phyloP scores from a whole-genome alignment of 2,329 filamentous ascomycete species.

The Fonsecaea multimorphosa region DNA sequence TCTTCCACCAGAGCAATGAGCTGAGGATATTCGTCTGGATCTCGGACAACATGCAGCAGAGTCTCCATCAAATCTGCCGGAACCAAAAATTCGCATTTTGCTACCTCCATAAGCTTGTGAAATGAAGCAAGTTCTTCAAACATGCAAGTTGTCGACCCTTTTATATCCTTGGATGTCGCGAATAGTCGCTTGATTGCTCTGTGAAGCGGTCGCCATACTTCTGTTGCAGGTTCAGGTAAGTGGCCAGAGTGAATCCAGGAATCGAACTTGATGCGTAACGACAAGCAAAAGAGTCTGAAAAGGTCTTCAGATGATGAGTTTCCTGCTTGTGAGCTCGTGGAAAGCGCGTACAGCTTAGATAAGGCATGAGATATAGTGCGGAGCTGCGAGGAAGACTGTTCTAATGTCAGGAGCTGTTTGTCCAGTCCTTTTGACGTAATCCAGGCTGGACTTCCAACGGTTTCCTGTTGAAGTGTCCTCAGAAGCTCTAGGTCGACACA shows the following conservation, averaged over 20 bases:
- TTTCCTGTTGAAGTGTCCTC: conserved; percentile 26
- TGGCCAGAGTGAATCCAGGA: conserved; percentile 53
- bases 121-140: conserved; percentile 4
- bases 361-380: conserved; percentile 52
- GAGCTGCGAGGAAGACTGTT: conserved; percentile 53
- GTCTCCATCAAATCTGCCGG: conserved; percentile 23
- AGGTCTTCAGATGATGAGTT: not conserved
- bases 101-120: conserved; percentile 10
- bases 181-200: conserved; percentile 44
- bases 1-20: conserved; percentile 24
- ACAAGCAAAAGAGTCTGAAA: conserved; percentile 45
- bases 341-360: conserved; percentile 31
- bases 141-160: not conserved
- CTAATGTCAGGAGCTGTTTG: conserved; percentile 44
- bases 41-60: conserved; percentile 9
- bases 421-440: conserved; percentile 49
- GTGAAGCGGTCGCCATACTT: conserved; percentile 52
- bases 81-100: conserved; percentile 3
- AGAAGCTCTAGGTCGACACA: conserved; percentile 28
- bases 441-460: conserved; percentile 42
- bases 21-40: not conserved
- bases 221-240: conserved; percentile 49
- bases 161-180: not conserved
- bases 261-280: conserved; percentile 50
- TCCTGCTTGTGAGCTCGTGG: conserved; percentile 13